A percentile compares a stretch with the other conserved stretches of the same genome.
phyloP scores from a whole-genome alignment of 2,329 filamentous ascomycete species.

The Calonectria hongkongensis region DNA sequence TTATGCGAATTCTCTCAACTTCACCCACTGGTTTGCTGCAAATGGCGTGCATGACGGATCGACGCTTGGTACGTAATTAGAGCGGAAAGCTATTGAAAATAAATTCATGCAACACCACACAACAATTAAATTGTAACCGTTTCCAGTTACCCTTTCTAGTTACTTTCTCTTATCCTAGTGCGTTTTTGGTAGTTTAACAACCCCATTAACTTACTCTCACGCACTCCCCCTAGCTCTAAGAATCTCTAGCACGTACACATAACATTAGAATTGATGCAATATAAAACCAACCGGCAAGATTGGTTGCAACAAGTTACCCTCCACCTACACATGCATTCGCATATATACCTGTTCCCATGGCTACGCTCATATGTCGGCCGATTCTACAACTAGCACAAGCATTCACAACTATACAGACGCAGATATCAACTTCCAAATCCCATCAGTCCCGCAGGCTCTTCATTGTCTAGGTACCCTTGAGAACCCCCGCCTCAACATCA shows the following conservation, averaged over 20 bases:
- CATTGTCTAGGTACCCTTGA: conserved; percentile 38
- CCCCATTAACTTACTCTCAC: not conserved
- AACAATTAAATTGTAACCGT: not conserved
- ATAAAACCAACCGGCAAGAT: not conserved
- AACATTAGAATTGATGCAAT: not conserved
- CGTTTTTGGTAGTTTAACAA: not conserved
- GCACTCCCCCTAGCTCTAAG: not conserved
- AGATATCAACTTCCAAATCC: conserved; percentile 5
- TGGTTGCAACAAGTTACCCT: not conserved
- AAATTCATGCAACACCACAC: conserved; percentile 16
- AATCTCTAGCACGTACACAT: not conserved
- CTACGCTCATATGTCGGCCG: not conserved
- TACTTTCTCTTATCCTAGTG: not conserved
- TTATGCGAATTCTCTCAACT: not conserved
- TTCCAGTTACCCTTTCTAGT: not conserved
- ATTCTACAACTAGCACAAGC: not conserved
- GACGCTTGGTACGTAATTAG: not conserved
- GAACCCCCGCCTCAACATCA: conserved; percentile 24
- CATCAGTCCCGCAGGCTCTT: conserved; percentile 32
- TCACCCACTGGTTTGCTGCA: not conserved
- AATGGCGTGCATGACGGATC: conserved; percentile 11
- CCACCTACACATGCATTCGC: not conserved
- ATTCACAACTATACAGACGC: conserved; percentile 10
- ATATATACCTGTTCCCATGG: not conserved
- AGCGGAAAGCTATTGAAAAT: not conserved